These are phyloP conservation scores for Candida pseudoviswanathii DNA, from an alignment of 1,139 yeast species.

Conservation along the genomic window DNA sequence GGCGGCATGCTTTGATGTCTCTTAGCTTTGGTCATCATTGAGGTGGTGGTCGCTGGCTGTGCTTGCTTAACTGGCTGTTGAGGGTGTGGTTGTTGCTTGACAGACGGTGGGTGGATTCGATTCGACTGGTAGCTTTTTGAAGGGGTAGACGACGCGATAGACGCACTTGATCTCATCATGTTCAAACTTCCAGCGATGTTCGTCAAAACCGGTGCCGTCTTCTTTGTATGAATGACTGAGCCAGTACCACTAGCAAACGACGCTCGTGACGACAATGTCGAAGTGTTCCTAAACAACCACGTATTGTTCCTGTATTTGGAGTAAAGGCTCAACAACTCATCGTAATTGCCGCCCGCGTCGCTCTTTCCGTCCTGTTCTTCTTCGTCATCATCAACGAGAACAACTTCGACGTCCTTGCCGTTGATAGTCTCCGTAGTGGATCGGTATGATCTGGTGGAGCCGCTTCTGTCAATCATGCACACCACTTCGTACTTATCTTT, in stretches of 20 bases:
- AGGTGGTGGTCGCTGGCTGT: too few relatives aligned
- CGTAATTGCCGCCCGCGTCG: constrained; percentile 23
- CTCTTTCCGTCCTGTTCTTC: constrained; percentile 32
- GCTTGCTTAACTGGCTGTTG: too few relatives aligned
- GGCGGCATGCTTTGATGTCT: constrained; percentile 12
- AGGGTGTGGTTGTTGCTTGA: too few relatives aligned
- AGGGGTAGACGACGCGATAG: constrained; percentile 14
- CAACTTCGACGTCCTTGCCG: constrained; percentile 50
- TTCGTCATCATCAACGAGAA: constrained; percentile 43
- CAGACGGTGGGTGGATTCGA: constrained; percentile 19
- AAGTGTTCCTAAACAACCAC: constrained; percentile 29
- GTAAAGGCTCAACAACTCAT: constrained; percentile 44
- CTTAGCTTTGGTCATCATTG: neutral
- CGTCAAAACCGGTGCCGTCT: neutral
- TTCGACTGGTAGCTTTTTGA: constrained; percentile 21
- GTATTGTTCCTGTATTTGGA: constrained; percentile 41
- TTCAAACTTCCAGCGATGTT: constrained; percentile 6
- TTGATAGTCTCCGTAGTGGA: constrained; percentile 44
- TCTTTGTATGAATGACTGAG: neutral
- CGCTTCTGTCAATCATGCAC: constrained; percentile 32
- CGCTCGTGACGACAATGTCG: constrained; percentile 11
- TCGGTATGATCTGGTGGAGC: constrained; percentile 38
- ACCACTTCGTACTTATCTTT: constrained; percentile 42
- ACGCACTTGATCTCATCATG: constrained; percentile 15
- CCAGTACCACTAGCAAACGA: constrained; percentile 3